Base-by-base conservation (phyloP, 257 asterid species). In the Fraxinus excelsior region DNA sequence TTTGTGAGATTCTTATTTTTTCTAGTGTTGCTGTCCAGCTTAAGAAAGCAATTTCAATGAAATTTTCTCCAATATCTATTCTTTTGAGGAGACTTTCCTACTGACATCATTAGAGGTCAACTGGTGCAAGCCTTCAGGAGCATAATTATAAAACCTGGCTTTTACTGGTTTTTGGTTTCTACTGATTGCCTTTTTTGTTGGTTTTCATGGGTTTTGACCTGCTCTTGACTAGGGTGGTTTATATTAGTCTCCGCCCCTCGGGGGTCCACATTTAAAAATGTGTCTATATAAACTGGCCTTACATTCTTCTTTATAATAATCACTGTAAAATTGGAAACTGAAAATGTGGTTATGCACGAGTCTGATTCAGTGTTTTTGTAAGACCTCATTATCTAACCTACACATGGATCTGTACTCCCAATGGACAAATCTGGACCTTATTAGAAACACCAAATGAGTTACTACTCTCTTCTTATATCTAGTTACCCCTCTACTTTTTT, bases 11-110 rank as follows among this genome's bases (percentile, higher is more conserved):
- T 77, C 46, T 69, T 74, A 23, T 66, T 77, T 66, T 77, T 72
- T 75, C n/a, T 35, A 28, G 60, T 80, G 73, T 69, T 66, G 49
- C 77, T 70, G 76, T 78, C 35, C 32, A 26, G 79, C 78, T 68
- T 67, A 68, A 37, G 80, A 76, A 44, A 49, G 65, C 68, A 67
- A 62, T 65, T 75, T 69, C 77, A 58, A 56, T 32, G 76, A 67
- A 68, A 72, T 64, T 35, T 68, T 7, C 67, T 60, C 18, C 32
- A 11, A 25, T 60, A 60, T 23, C 67, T 60, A 60, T 23, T 60
- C 32, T 60, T 60, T 9, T 25, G 65, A 18, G 28, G 65, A 68
- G 51, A 75, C 10, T 23, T 77, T 40, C 34, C 67, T 40, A 37
- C 19, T 62, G 66, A 8, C 44, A 38, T 9, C 51, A 34, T 25